phyloP scores from a whole-genome alignment of 768 basidiomycete species.

The Pleurotus salmoneostramineus region DNA sequence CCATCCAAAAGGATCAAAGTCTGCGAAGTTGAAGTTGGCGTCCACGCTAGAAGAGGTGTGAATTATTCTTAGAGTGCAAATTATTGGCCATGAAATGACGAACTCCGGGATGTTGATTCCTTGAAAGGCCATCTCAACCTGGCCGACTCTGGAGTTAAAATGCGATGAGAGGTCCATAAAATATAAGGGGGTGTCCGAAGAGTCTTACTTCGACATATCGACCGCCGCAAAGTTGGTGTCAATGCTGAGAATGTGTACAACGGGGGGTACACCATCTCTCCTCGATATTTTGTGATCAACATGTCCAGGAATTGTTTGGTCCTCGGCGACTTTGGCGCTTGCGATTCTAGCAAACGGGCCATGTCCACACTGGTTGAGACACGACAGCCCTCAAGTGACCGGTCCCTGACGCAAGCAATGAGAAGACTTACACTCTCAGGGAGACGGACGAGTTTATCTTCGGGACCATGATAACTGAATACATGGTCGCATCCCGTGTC shows the following conservation, averaged over 20 bases:
- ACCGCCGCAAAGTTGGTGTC: constrained; percentile 29
- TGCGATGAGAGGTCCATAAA: background rate
- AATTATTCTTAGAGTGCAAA: background rate
- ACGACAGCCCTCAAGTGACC: background rate
- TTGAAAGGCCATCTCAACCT: background rate
- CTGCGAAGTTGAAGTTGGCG: background rate
- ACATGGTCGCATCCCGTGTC: background rate
- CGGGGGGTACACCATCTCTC: constrained; percentile 17
- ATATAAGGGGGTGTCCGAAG: background rate
- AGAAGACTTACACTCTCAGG: background rate
- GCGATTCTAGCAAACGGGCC: constrained; percentile 24
- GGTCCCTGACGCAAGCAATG: background rate
- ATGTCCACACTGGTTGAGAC: background rate
- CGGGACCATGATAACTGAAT: background rate
- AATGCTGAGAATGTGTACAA: constrained; percentile 27
- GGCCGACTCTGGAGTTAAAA: background rate
- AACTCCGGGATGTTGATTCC: background rate
- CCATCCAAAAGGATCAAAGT: background rate
- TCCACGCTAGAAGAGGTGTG: background rate
- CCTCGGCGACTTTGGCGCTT: constrained; percentile 25
- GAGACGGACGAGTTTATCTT: background rate
- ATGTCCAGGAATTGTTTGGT: constrained; percentile 28
- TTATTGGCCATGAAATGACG: background rate
- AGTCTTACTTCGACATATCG: constrained; percentile 14
- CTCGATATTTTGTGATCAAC: constrained; percentile 19